Evolutionary conservation across 169 alveolate species (phyloP).

Genomic region (Eimeria sp.): DNA sequence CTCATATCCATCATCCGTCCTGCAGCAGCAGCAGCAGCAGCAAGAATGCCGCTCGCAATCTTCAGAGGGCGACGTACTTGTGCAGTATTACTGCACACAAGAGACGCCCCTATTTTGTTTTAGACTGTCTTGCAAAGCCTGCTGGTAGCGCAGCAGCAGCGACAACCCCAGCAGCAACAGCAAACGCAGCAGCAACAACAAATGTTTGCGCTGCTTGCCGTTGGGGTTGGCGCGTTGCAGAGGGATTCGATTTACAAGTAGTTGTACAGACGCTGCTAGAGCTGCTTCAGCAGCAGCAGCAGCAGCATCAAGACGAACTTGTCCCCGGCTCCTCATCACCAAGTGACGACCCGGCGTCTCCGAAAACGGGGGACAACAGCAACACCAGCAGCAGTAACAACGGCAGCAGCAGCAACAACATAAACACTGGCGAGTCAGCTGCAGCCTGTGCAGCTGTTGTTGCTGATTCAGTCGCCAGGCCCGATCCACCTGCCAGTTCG

Average conservation of each 20-base stretch:
- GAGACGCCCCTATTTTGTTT: conserved; percentile 46
- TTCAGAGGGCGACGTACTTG: conserved; percentile 65
- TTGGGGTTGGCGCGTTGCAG: conserved; percentile 80
- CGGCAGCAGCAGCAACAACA: conserved; percentile 32
- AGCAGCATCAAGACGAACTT: background rate
- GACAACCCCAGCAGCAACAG: background rate
- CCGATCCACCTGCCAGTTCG: background rate
- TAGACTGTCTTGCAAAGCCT: conserved; percentile 60
- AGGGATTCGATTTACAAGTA: conserved; percentile 58
- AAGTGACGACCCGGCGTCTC: background rate
- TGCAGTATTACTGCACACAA: conserved; percentile 61
- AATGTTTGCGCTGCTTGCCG: conserved; percentile 26
- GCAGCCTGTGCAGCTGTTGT: background rate
- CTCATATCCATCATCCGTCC: background rate
- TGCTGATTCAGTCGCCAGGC: background rate
- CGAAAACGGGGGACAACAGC: background rate
- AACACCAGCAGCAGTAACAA: background rate
- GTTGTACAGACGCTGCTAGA: conserved; percentile 35
- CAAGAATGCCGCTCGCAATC: background rate
- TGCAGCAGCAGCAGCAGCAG: conserved; percentile 58
- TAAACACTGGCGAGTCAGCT: background rate
- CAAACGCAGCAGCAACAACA: background rate
- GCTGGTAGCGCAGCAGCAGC: background rate
- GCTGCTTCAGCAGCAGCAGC: conserved; percentile 33
- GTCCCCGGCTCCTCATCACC: background rate